These are phyloP conservation scores for Wolfiporia cocos DNA, from an alignment of 1,284 basidiomycete species.

Conservation along the genomic window DNA sequence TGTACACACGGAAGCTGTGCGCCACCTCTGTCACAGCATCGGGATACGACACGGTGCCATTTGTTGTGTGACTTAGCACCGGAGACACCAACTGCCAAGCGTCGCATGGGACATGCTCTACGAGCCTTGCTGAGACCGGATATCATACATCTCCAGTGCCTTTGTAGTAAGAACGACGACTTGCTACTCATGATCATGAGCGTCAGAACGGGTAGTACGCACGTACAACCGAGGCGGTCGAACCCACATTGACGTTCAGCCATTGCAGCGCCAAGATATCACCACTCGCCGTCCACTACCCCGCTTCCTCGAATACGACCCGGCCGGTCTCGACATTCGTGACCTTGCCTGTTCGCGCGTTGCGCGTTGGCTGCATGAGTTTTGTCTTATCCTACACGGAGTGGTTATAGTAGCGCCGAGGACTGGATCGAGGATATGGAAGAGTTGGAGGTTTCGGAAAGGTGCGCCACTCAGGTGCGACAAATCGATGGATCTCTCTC, in stretches of 20 bases:
- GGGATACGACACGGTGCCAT: constrained; percentile 40
- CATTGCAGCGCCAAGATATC: constrained; percentile 66
- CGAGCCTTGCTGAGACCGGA: constrained; percentile 42
- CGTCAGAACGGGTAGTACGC: constrained; percentile 1
- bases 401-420: too few species aligned
- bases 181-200: constrained; percentile 49
- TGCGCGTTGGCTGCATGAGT: constrained; percentile 44
- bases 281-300: constrained; percentile 49
- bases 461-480: constrained; percentile 17
- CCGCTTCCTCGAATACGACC: constrained; percentile 51
- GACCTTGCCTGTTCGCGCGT: constrained; percentile 54
- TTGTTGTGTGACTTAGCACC: constrained; percentile 39
- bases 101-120: constrained; percentile 58
- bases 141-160: constrained; percentile 68
- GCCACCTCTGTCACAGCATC: constrained; percentile 51
- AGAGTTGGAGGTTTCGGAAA: too few species aligned
- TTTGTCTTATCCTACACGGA: too few species aligned
- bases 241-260: constrained; percentile 72
- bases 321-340: constrained; percentile 55
- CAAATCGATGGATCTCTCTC: constrained; percentile 21
- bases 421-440: too few species aligned
- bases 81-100: constrained; percentile 49
- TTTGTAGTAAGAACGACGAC: constrained; percentile 49
- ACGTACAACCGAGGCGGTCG: constrained; percentile 18
- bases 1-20: constrained; percentile 78